phyloP scores from a whole-genome alignment of 2,329 filamentous ascomycete species.

The Lachnellula suecica region DNA sequence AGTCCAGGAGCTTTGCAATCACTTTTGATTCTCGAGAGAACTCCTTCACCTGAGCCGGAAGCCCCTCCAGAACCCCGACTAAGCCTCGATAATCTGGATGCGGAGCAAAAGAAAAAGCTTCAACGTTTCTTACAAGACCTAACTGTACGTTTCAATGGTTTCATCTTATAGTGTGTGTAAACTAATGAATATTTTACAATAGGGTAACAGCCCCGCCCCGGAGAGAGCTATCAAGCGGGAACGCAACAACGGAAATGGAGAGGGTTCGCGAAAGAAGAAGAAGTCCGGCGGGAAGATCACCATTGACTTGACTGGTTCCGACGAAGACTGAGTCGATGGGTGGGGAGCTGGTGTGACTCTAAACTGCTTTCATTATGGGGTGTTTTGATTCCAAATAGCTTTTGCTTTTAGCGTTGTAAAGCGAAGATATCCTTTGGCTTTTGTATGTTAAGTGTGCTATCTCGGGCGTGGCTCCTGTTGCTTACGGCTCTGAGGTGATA shows the following conservation, averaged over 20 bases:
- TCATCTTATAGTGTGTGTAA: not conserved
- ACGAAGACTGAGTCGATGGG: too few species aligned
- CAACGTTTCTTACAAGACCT: not conserved
- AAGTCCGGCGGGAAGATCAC: not conserved
- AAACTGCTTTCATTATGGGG: too few species aligned
- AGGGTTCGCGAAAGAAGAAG: not conserved
- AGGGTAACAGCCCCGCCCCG: not conserved
- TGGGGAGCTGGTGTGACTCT: too few species aligned
- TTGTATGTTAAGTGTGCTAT: too few species aligned
- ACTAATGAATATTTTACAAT: not conserved
- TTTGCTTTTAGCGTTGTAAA: too few species aligned
- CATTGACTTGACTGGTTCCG: constrained; percentile 5
- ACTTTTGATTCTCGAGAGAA: constrained; percentile 1
- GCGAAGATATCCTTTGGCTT: too few species aligned
- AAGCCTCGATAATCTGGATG: not conserved
- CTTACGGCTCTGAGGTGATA: too few species aligned
- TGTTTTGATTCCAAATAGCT: too few species aligned
- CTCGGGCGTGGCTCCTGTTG: too few species aligned
- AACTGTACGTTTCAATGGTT: not conserved
- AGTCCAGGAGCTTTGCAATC: not conserved
- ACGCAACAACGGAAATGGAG: not conserved
- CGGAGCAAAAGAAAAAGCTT: not conserved
- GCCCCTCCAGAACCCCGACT: not conserved
- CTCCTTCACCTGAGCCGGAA: constrained; percentile 2
- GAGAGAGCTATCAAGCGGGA: constrained; percentile 1